Evolutionary conservation across 2,329 filamentous ascomycete genomes (phyloP), one percentile per base, ranked within the genome.

Genomic region (Didymella arachidicola): DNA sequence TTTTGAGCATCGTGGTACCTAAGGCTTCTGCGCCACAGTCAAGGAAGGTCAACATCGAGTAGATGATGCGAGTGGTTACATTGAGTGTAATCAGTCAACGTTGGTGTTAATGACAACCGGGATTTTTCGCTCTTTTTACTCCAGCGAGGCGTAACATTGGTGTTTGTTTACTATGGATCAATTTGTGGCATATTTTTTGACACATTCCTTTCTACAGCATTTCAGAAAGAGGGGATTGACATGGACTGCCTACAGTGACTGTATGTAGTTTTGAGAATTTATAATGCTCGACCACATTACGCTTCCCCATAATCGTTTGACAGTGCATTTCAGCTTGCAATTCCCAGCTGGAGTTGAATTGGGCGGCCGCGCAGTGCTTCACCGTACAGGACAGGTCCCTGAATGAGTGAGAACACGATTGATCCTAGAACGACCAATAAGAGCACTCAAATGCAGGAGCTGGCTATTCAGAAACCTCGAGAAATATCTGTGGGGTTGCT

Each of bases 1-100:
- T 88, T 53, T 74, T 88, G 52, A 82, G 77, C 53, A 80, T 88
- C 41, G 68, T 82, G 6, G 81, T 88, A 7, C 86, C 86, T 2
- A 88, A 87, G 79, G 79, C 81, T 26, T 72, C 79, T 57, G 79
- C 79, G 14, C 77, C 80, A 7, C 73, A 76, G 56, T 69, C 77
- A 48, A 82, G 81, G 74, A 84, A 81, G 76, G 85, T 88, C 68
- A 79, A 77, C 58, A 83, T 88, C 26, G 57, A 59, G 50, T 59
- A 41, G 22, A 22, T 22, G 22, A 22, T 22, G 22, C 22, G 22
- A 22, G 22, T 22, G 22, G 22, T 22, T 22, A 22, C 22, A 22
- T 3, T 22, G 22, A 22, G 22, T 22, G 22, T 22, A 22, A 22
- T 22, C 22, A 22, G 22, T 22, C 22, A 3, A 22, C 22, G 22